Evolutionary conservation across 129 eudicot species (phyloP).

Genomic region (Gnaphalium uliginosum): DNA sequence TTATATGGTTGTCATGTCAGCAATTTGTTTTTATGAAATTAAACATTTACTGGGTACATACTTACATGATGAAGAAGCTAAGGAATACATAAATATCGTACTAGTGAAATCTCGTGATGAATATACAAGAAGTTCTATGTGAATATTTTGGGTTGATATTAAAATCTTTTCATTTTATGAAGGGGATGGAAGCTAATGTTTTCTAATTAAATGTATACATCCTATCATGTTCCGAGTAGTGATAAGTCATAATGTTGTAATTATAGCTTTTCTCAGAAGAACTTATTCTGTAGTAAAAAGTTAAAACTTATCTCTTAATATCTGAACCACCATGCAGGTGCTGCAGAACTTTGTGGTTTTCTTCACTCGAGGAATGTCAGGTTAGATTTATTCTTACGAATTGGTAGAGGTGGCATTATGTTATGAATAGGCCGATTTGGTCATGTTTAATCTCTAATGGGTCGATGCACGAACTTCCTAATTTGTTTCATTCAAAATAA

Average conservation of each 20-base stretch:
- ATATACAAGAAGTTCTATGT: too few relatives aligned
- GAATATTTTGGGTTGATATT: too few relatives aligned
- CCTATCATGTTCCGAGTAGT: not conserved
- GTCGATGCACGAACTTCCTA: not conserved
- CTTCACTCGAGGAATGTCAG: conserved; percentile 73
- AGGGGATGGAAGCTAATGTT: not conserved
- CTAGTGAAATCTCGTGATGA: too few relatives aligned
- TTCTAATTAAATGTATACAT: not conserved
- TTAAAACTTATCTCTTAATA: not conserved
- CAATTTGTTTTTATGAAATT: too few relatives aligned
- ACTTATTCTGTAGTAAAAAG: not conserved
- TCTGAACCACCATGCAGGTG: conserved; percentile 63
- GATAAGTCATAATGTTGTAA: conserved; percentile 1
- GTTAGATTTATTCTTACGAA: conserved; percentile 28
- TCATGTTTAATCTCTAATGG: not conserved
- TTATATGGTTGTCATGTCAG: too few relatives aligned
- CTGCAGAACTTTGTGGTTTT: conserved; percentile 69
- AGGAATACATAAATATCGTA: too few relatives aligned
- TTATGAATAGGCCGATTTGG: not conserved
- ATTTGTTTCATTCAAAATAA: not conserved
- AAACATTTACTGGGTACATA: too few relatives aligned
- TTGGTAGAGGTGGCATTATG: not conserved
- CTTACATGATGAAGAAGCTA: too few relatives aligned
- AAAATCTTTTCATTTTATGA: too few relatives aligned
- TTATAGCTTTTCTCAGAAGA: conserved; percentile 4